Conservation (phyloP, 208 protist genomes). For the Tritrichomonas musculus region DNA sequence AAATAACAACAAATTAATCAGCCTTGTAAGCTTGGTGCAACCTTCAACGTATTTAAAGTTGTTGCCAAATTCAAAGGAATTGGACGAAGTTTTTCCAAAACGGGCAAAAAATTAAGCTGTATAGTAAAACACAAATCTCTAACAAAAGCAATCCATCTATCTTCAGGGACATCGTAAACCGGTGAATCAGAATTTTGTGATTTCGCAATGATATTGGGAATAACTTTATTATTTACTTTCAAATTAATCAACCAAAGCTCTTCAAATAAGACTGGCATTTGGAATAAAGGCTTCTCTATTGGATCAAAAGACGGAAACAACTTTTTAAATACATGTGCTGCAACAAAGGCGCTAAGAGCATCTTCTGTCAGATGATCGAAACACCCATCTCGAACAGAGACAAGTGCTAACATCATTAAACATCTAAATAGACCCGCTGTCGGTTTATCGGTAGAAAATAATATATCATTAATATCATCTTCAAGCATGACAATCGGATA, state of each 20-base stretch:
- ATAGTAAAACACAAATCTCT: not conserved
- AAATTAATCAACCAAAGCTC: not conserved
- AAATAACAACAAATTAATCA: too few species aligned
- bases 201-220: not conserved
- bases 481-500: not conserved
- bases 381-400: not conserved
- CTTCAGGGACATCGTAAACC: not conserved
- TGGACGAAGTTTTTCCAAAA: not conserved
- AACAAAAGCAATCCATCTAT: slow-evolving; percentile 1
- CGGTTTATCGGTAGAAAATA: not conserved
- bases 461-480: not conserved
- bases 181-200: not conserved
- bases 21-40: too few species aligned
- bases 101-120: not conserved
- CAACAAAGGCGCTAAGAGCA: not conserved
- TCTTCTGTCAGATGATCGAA: not conserved
- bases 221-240: not conserved
- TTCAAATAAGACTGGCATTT: not conserved
- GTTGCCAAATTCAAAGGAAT: not conserved
- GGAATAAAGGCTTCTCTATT: too few species aligned
- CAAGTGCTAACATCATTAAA: not conserved
- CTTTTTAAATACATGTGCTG: not conserved
- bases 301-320: not conserved
- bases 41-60: too few species aligned
- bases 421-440: not conserved